Conservation (phyloP, 2,329 filamentous ascomycete species). For the Aspergillus ochraceoroseus region DNA sequence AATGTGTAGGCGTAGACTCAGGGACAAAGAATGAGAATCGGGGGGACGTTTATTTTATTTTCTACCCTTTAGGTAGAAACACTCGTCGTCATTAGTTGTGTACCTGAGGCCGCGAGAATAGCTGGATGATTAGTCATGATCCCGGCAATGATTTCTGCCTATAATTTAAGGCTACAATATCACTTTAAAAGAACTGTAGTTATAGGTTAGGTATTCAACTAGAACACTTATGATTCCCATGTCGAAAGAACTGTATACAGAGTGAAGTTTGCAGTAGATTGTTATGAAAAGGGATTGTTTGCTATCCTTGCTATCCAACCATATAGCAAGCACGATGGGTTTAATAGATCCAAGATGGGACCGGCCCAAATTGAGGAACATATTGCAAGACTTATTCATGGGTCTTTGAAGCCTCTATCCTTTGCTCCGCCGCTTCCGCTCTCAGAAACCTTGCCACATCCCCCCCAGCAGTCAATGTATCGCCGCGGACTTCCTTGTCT, state of each 20-base stretch:
- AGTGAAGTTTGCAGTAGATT: too few species aligned
- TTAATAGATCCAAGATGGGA: too few species aligned
- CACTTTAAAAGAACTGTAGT: neutral
- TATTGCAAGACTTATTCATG: too few species aligned
- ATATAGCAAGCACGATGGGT: neutral
- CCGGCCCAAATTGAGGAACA: too few species aligned
- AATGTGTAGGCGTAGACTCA: neutral
- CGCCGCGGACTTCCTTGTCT: slow-evolving; percentile 16
- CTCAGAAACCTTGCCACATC: slow-evolving; percentile 51
- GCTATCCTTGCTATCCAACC: neutral
- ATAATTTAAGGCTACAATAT: neutral
- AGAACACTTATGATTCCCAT: too few species aligned
- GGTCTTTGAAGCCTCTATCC: slow-evolving; percentile 21
- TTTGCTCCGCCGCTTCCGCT: slow-evolving; percentile 52
- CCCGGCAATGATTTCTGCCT: neutral
- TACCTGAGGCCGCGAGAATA: slow-evolving; percentile 14
- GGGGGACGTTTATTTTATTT: neutral
- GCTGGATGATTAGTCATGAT: slow-evolving; percentile 19
- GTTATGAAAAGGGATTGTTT: neutral
- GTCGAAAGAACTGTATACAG: neutral
- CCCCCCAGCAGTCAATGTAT: slow-evolving; percentile 30
- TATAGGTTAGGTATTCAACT: neutral
- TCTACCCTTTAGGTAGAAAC: slow-evolving; percentile 10
- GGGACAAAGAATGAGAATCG: neutral
- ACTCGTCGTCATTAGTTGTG: slow-evolving; percentile 18